These are phyloP conservation scores for Hemileccinum rubropunctum DNA, from an alignment of 768 basidiomycete species.

Conservation along the genomic window DNA sequence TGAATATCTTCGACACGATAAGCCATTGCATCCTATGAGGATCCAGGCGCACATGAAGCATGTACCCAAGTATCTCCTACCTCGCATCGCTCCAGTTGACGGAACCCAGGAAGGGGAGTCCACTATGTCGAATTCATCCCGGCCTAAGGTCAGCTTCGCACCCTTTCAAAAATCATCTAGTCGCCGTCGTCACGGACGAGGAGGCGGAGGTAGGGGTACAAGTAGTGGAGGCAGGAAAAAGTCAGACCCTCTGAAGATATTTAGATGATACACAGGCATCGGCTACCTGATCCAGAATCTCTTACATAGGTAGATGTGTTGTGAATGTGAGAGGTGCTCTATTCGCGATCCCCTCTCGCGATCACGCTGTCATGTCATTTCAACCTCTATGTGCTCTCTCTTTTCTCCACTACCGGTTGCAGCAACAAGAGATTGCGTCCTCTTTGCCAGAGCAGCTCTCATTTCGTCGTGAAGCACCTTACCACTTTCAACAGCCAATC, in stretches of 20 bases:
- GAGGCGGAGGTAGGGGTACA: conserved; percentile 41
- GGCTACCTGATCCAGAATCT: neutral
- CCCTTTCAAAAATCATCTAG: conserved; percentile 64
- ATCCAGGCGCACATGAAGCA: conserved; percentile 95
- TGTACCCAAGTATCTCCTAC: conserved; percentile 89
- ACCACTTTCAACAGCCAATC: conserved; percentile 73
- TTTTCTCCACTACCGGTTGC: conserved; percentile 54
- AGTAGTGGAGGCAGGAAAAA: conserved; percentile 57
- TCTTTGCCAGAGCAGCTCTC: conserved; percentile 62
- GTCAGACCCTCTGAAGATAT: conserved; percentile 80
- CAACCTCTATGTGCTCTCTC: conserved; percentile 28
- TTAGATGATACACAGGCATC: conserved; percentile 36
- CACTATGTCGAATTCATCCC: conserved; percentile 5
- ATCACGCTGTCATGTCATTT: too few relatives aligned
- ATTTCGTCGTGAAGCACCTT: conserved; percentile 81
- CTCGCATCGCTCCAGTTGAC: conserved; percentile 56
- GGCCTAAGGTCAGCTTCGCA: conserved; percentile 53
- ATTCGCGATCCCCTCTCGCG: too few relatives aligned
- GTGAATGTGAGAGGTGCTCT: neutral
- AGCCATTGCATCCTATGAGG: conserved; percentile 85
- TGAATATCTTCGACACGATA: conserved; percentile 91
- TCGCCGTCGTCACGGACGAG: conserved; percentile 47
- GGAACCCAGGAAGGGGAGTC: conserved; percentile 33
- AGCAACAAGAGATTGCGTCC: conserved; percentile 59
- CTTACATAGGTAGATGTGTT: neutral